phyloP scores from a whole-genome alignment of 345 rosid genomes.

The Aquilaria malaccensis region DNA sequence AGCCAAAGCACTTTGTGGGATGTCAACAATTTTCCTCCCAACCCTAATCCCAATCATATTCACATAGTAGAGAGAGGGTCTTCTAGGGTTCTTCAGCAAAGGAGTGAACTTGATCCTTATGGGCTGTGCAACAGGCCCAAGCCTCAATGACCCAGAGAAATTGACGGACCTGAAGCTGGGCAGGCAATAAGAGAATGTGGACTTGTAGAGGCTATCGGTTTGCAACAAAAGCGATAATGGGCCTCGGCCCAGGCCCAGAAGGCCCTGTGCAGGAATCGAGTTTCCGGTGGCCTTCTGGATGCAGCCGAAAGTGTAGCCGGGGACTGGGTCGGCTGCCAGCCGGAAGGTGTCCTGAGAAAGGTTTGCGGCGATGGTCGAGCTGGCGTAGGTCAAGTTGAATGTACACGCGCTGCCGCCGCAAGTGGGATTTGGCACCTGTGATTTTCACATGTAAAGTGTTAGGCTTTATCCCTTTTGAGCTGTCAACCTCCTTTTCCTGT shows the following conservation, averaged over 20 bases:
- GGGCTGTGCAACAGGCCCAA: constrained; percentile 82
- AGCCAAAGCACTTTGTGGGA: constrained; percentile 60
- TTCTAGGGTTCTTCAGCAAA: constrained; percentile 65
- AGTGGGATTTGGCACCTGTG: constrained; percentile 59
- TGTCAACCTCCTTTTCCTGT: background rate
- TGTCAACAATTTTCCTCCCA: constrained; percentile 60
- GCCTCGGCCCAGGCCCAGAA: constrained; percentile 84
- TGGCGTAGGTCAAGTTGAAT: constrained; percentile 79
- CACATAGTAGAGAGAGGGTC: constrained; percentile 84
- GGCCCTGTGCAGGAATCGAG: constrained; percentile 80
- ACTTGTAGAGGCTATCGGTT: constrained; percentile 55
- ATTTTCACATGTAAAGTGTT: constrained; percentile 7
- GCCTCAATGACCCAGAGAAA: constrained; percentile 82
- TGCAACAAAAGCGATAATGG: constrained; percentile 75
- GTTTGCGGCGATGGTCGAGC: constrained; percentile 59
- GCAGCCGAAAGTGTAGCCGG: constrained; percentile 80
- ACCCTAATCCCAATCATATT: constrained; percentile 68
- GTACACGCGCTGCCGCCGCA: constrained; percentile 57
- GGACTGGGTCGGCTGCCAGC: constrained; percentile 50
- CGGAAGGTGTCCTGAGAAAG: constrained; percentile 60
- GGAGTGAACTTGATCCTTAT: constrained; percentile 68
- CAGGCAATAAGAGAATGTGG: constrained; percentile 88
- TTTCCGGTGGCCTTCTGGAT: constrained; percentile 55
- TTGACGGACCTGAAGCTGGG: constrained; percentile 65
- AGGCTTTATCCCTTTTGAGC: too few species aligned